Conservation (phyloP, 2,329 filamentous ascomycete genomes). For the Fusarium robinianum region DNA sequence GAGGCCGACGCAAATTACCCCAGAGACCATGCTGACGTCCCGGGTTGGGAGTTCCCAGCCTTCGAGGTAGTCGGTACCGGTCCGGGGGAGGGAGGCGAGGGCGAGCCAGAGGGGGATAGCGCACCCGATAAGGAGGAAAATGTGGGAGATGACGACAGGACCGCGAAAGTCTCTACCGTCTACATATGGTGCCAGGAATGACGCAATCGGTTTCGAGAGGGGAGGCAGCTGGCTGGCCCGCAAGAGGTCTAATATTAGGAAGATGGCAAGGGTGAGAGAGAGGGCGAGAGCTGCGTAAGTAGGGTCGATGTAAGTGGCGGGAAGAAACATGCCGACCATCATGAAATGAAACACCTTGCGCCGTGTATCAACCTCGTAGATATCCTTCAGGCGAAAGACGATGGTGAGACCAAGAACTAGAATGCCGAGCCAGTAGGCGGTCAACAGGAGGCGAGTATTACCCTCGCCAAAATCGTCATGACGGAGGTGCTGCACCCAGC, state of each 20-base stretch:
- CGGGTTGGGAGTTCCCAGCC: slow-evolving; percentile 77
- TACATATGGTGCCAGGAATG: slow-evolving; percentile 90
- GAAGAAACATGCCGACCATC: slow-evolving; percentile 95
- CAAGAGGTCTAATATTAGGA: slow-evolving; percentile 86
- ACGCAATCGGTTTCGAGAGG: slow-evolving; percentile 80
- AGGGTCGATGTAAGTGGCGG: slow-evolving; percentile 84
- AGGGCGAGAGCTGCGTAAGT: slow-evolving; percentile 80
- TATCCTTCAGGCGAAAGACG: slow-evolving; percentile 73
- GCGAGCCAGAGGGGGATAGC: slow-evolving; percentile 93
- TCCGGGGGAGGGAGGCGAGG: slow-evolving; percentile 69
- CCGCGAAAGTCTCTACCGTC: slow-evolving; percentile 92
- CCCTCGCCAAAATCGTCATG: slow-evolving; percentile 70
- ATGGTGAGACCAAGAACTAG: slow-evolving; percentile 72
- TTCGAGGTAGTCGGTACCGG: slow-evolving; percentile 56
- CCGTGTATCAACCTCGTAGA: slow-evolving; percentile 91
- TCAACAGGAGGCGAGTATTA: slow-evolving; percentile 78
- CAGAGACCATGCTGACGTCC: slow-evolving; percentile 88
- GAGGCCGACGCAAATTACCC: slow-evolving; percentile 91
- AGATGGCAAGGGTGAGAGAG: slow-evolving; percentile 77
- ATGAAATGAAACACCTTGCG: slow-evolving; percentile 98
- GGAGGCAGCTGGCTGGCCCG: slow-evolving; percentile 91
- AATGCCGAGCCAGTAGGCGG: slow-evolving; percentile 72
- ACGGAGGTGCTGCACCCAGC: slow-evolving; percentile 69
- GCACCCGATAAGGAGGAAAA: slow-evolving; percentile 93
- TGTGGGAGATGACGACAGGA: slow-evolving; percentile 93